These are phyloP conservation scores for Neopestalotiopsis sp. DNA, from an alignment of 2,329 filamentous ascomycete species.

Conservation along the genomic window DNA sequence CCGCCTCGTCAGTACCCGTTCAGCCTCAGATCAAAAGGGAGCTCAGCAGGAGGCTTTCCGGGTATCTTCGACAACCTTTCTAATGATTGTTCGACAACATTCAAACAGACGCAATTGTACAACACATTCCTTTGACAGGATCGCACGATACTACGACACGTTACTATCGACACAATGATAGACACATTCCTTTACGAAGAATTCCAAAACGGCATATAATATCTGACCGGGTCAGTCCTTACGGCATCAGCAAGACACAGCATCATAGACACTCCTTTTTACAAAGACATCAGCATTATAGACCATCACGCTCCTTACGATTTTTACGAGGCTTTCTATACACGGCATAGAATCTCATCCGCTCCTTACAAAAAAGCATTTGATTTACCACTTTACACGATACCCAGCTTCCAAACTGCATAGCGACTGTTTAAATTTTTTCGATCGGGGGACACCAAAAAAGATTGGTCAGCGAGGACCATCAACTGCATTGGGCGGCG, in stretches of 20 bases:
- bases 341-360: constrained; percentile 41
- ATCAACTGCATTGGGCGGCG: constrained; percentile 41
- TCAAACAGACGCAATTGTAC: constrained; percentile 41
- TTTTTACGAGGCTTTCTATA: constrained; percentile 42
- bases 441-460: constrained; percentile 32
- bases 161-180: constrained; percentile 43
- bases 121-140: constrained; percentile 43
- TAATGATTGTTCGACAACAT: constrained; percentile 29
- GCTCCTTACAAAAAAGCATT: constrained; percentile 40
- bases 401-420: constrained; percentile 55
- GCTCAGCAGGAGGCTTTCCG: constrained; percentile 27
- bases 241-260: constrained; percentile 42
- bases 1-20: constrained; percentile 38
- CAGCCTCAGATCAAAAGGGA: constrained; percentile 44
- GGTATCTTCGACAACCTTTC: constrained; percentile 21
- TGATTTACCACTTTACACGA: constrained; percentile 38
- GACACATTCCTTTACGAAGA: constrained; percentile 38
- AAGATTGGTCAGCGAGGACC: constrained; percentile 33
- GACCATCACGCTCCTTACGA: constrained; percentile 41
- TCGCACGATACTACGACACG: constrained; percentile 36
- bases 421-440: constrained; percentile 56
- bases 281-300: constrained; percentile 37
- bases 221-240: constrained; percentile 42
- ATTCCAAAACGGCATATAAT: constrained; percentile 34
- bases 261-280: constrained; percentile 52